phyloP scores from a whole-genome alignment of 805 yeast genomes.

The Spathaspora boniae region DNA sequence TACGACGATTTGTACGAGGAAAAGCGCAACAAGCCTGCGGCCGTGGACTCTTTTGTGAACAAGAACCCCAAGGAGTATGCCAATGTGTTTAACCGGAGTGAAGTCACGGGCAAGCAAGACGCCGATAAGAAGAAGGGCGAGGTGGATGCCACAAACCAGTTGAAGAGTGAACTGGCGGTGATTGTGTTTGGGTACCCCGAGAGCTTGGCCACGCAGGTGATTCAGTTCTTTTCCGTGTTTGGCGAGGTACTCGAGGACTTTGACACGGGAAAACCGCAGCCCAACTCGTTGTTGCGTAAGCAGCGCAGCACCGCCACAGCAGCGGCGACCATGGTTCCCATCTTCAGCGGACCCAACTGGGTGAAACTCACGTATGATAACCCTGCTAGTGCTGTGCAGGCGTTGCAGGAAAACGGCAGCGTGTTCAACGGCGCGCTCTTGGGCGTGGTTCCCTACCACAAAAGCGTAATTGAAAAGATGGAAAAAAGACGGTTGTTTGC shows the following conservation, averaged over 20 bases:
- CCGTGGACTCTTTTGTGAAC: conserved; percentile 40
- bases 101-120: conserved; percentile 9
- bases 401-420: conserved; percentile 78
- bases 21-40: no score
- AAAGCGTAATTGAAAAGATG: conserved; percentile 57
- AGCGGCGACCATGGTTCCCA: conserved; percentile 50
- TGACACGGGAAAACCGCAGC: conserved; percentile 33
- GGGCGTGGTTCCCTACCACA: conserved; percentile 70
- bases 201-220: conserved; percentile 58
- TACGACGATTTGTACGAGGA: conserved; percentile 48
- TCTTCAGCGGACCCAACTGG: conserved; percentile 87
- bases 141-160: conserved; percentile 15
- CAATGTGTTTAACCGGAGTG: conserved; percentile 42
- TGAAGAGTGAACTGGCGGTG: conserved; percentile 57
- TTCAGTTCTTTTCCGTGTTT: conserved; percentile 72
- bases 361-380: conserved; percentile 82
- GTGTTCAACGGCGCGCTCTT: conserved; percentile 61
- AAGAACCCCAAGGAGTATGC: conserved; percentile 44
- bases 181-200: conserved; percentile 90
- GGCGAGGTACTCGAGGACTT: conserved; percentile 80
- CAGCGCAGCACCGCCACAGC: conserved; percentile 7
- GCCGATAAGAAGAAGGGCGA: conserved; percentile 4
- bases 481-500: conserved; percentile 41
- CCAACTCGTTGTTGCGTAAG: conserved; percentile 9
- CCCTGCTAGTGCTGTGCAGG: conserved; percentile 72